Evolutionary conservation across 106 monocot species (phyloP).

Genomic region (Dioscorea alata): DNA sequence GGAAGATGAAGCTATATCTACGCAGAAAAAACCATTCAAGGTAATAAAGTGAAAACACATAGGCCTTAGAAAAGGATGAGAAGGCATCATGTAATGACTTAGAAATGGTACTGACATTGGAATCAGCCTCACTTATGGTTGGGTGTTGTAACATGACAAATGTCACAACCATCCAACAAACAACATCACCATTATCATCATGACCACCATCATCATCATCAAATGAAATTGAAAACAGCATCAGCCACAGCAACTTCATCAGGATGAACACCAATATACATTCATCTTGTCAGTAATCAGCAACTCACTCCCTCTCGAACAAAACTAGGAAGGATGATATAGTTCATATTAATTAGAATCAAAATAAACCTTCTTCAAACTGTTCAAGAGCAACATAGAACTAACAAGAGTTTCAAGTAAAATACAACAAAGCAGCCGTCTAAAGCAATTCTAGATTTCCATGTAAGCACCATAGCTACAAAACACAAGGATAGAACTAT

Average conservation of each 20-base stretch:
- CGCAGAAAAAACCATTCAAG: too few species aligned
- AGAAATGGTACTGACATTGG: too few species aligned
- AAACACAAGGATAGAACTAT: not conserved
- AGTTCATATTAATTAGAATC: not conserved
- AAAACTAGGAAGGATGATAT: constrained; percentile 4
- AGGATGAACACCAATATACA: too few species aligned
- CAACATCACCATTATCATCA: not conserved
- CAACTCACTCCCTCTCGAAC: not conserved
- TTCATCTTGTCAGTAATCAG: not conserved
- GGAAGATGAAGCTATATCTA: too few species aligned
- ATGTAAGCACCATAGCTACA: too few species aligned
- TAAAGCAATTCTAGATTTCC: not conserved
- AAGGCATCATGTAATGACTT: too few species aligned
- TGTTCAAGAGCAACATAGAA: not conserved
- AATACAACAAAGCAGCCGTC: not conserved
- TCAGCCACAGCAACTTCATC: not conserved
- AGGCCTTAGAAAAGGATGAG: too few species aligned
- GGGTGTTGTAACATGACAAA: too few species aligned
- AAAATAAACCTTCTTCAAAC: not conserved
- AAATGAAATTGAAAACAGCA: not conserved
- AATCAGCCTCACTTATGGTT: too few species aligned
- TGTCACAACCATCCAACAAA: too few species aligned
- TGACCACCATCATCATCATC: not conserved
- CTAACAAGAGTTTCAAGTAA: not conserved
- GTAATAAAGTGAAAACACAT: too few species aligned